phyloP scores from a whole-genome alignment of 2,329 filamentous ascomycete species.

The Capronia coronata region DNA sequence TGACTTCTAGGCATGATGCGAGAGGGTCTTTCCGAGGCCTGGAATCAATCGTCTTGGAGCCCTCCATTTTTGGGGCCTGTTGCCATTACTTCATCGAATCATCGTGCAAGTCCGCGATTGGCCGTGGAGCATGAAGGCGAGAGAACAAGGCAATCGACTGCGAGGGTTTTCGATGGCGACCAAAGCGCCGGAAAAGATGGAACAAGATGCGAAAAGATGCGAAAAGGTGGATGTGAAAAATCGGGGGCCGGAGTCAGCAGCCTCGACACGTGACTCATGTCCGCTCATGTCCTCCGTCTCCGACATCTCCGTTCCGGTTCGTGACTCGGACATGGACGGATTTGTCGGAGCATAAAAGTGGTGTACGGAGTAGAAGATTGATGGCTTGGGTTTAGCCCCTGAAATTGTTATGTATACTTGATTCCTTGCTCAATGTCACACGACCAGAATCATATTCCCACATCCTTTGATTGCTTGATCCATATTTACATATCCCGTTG shows the following conservation, averaged over 20 bases:
- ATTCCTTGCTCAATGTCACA: no score
- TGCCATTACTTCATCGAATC: not conserved
- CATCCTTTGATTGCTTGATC: no score
- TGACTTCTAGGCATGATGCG: not conserved
- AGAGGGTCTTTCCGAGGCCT: not conserved
- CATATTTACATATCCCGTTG: no score
- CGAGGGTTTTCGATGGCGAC: no score
- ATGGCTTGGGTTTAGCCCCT: no score
- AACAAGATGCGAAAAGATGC: not conserved
- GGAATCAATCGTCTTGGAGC: not conserved
- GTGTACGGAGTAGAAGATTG: no score
- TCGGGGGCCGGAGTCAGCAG: not conserved
- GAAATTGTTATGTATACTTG: no score
- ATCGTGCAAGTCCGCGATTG: not conserved
- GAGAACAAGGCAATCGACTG: no score
- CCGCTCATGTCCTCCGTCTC: conserved; percentile 3
- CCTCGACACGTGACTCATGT: not conserved
- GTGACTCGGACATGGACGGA: not conserved
- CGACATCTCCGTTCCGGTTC: not conserved
- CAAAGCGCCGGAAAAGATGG: no score
- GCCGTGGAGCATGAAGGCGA: not conserved
- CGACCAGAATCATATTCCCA: no score
- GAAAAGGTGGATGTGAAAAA: not conserved
- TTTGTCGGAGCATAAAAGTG: no score
- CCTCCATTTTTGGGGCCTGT: not conserved